A percentile compares a stretch with the other conserved stretches of the same genome.
phyloP scores from a whole-genome alignment of 768 basidiomycete species.

The Favolaschia claudopus region DNA sequence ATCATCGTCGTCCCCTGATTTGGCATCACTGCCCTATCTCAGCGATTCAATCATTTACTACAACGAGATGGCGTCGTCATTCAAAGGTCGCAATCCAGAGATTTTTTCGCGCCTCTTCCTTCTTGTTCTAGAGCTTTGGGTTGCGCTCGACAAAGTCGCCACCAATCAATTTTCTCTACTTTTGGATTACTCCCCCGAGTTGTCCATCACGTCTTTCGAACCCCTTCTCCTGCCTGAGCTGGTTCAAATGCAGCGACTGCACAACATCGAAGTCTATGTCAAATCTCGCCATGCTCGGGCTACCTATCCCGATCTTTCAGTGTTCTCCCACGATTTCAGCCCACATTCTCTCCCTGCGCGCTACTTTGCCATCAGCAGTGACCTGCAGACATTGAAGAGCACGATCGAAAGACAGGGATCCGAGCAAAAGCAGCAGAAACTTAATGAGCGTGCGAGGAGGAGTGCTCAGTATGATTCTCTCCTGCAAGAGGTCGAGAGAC shows the following conservation, averaged over 20 bases:
- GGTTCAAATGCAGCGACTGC: conserved; percentile 36
- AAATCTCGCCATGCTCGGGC: conserved; percentile 31
- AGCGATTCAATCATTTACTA: conserved; percentile 30
- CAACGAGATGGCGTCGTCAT: conserved; percentile 28
- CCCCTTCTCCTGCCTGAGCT: conserved; percentile 46
- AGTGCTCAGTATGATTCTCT: conserved; percentile 32
- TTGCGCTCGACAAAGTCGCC: conserved; percentile 49
- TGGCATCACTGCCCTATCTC: neutral
- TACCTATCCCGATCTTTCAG: conserved; percentile 30
- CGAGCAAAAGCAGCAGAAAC: conserved; percentile 25
- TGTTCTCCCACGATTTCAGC: conserved; percentile 38
- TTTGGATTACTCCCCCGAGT: conserved; percentile 52
- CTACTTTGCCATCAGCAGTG: conserved; percentile 37
- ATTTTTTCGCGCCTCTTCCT: conserved; percentile 52
- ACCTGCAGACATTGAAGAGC: conserved; percentile 30
- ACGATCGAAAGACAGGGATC: conserved; percentile 39
- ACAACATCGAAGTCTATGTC: conserved; percentile 39
- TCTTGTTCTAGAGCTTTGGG: conserved; percentile 56
- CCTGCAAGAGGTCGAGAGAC: neutral
- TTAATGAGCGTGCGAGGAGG: conserved; percentile 31
- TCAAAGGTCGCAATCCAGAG: conserved; percentile 46
- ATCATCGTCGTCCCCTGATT: too few species aligned
- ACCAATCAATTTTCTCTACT: conserved; percentile 46
- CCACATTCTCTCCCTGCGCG: conserved; percentile 39
- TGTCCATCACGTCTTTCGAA: conserved; percentile 47